Evolutionary conservation across 352 stramenopile species (phyloP).

Genomic region (Phytophthora lateralis): DNA sequence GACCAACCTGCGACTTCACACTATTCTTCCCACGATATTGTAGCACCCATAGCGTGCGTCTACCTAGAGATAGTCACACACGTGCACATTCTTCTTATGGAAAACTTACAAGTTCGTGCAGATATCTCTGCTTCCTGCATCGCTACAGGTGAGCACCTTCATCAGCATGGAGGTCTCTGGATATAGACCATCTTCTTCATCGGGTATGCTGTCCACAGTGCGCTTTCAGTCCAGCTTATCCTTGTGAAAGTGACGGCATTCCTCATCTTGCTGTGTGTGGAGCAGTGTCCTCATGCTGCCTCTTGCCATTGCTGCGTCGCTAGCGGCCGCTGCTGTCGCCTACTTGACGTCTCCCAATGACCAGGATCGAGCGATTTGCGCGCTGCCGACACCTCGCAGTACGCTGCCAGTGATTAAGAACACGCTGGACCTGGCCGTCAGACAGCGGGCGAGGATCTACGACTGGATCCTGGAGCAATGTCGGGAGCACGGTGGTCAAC

Average conservation of each 20-base stretch:
- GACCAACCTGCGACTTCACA: background rate
- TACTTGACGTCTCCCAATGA: constrained; percentile 33
- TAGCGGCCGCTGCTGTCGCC: constrained; percentile 26
- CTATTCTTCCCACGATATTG: background rate
- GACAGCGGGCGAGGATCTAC: constrained; percentile 54
- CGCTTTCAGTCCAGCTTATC: constrained; percentile 18
- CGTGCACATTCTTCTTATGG: background rate
- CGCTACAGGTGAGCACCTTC: background rate
- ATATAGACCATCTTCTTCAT: constrained; percentile 5
- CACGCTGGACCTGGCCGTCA: constrained; percentile 52
- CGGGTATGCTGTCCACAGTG: constrained; percentile 8
- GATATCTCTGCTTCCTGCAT: background rate
- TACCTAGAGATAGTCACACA: background rate
- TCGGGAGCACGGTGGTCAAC: constrained; percentile 37
- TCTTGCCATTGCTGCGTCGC: constrained; percentile 30
- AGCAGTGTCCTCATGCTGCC: constrained; percentile 11
- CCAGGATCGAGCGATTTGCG: constrained; percentile 31
- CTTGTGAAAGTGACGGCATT: background rate
- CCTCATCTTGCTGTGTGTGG: background rate
- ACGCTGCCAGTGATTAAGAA: constrained; percentile 63
- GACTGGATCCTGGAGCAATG: constrained; percentile 69
- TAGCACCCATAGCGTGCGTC: background rate
- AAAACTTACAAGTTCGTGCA: background rate
- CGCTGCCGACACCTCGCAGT: constrained; percentile 47
- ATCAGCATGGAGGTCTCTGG: background rate